Evolutionary conservation across 768 basidiomycete species (phyloP).

Genomic region (Lactifluus rugatus): DNA sequence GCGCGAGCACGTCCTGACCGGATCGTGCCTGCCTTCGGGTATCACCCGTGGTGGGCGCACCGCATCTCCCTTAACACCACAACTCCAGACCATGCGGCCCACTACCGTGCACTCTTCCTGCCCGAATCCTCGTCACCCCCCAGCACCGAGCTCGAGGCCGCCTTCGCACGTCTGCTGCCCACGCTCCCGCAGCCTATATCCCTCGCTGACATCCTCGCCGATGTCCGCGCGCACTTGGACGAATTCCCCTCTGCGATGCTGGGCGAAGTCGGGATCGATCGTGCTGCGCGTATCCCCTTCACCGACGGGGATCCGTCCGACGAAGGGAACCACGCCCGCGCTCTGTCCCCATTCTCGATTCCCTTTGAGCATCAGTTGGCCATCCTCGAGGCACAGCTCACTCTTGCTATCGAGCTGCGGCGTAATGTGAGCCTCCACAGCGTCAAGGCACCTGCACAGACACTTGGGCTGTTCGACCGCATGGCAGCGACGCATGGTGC

Average conservation of each 20-base stretch:
- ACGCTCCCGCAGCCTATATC: slow-evolving; percentile 64
- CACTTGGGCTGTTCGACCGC: slow-evolving; percentile 51
- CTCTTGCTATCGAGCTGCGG: slow-evolving; percentile 68
- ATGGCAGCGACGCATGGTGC: slow-evolving; percentile 50
- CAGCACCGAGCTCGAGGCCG: slow-evolving; percentile 25
- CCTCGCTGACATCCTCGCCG: slow-evolving; percentile 46
- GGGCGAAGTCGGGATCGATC: slow-evolving; percentile 91
- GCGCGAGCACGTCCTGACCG: slow-evolving; percentile 51
- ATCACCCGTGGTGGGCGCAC: slow-evolving; percentile 93
- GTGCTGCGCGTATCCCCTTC: slow-evolving; percentile 62
- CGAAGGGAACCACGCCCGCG: slow-evolving; percentile 30
- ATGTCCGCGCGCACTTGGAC: slow-evolving; percentile 51
- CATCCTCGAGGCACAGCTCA: slow-evolving; percentile 76
- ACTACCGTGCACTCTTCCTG: slow-evolving; percentile 69
- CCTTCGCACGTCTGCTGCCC: slow-evolving; percentile 49
- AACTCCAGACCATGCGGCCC: slow-evolving; percentile 40
- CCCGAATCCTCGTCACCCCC: slow-evolving; percentile 23
- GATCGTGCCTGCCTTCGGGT: slow-evolving; percentile 84
- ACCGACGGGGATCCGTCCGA: slow-evolving; percentile 23
- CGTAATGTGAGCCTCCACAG: slow-evolving; percentile 83
- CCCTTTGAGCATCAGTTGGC: slow-evolving; percentile 72
- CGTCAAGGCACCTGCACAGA: slow-evolving; percentile 65
- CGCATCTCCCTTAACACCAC: slow-evolving; percentile 44
- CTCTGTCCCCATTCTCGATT: slow-evolving; percentile 67
- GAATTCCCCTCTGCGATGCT: slow-evolving; percentile 66